Base-by-base conservation (phyloP, 2,329 filamentous ascomycete species). In the Colletotrichum neosansevieriae region DNA sequence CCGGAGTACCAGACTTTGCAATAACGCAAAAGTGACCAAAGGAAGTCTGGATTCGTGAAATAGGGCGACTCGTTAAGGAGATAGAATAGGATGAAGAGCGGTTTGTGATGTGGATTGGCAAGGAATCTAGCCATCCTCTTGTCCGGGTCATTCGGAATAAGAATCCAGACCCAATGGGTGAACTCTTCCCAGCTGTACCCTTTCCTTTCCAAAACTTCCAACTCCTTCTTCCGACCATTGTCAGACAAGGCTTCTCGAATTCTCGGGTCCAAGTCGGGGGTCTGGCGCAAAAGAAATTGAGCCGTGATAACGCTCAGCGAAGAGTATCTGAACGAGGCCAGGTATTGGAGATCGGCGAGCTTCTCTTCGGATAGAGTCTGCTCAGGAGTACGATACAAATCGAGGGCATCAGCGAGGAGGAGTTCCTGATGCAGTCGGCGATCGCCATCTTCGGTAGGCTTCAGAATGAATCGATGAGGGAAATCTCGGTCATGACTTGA, bases 71-170 rank as follows among this genome's bases (percentile, higher is more conserved):
- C 29, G 13, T 38, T 63, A 29, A 71, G 51, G 9, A 71, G 34
- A 32, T 69, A 49, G 38, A 57, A 54, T 3, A 71, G 60, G 12
- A 71, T 4, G n/a, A 71, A 71, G 2, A 42, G 12, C 17, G 70
- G 70, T 15, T 71, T 71, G 11, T 62, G 42, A n/a, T 49, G 9
- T 17, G 36, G 13, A 12, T 32, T 49, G 47, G 36, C 38, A 17
- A 71, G 12, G 19, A 69, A 66, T 15, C 32, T 34, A 11, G 40
- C 15, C 7, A 69, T 64, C 47, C 69, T 50, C n/a, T 58, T 24
- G 42, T 71, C 68, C 13, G 63, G 42, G 7, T 56, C 29, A 6
- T 24, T 21, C 32, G 53, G 32, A 36, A 62, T 6, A 5, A 71
- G 42, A 21, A 63, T 58, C 57, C 54, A 57, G 6, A 50, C 53